These are phyloP conservation scores for Podaxis rugospora DNA, from an alignment of 768 basidiomycete species.

Conservation along the genomic window DNA sequence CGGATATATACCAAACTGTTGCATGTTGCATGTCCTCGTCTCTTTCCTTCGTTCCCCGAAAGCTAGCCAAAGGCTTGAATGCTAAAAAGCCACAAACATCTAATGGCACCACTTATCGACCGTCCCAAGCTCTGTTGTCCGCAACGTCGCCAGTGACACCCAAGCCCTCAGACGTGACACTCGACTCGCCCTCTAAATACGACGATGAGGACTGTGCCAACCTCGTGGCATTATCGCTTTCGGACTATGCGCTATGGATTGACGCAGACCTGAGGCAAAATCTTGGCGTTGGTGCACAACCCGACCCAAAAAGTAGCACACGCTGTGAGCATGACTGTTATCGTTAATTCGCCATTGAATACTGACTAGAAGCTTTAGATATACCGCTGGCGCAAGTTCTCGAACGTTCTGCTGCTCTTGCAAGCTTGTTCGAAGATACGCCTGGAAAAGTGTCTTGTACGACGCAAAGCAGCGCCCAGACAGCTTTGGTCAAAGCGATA, in stretches of 20 bases:
- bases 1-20: background rate
- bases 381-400: slow-evolving; percentile 56
- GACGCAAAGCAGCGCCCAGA: slow-evolving; percentile 27
- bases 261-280: slow-evolving; percentile 50
- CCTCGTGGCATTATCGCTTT: slow-evolving; percentile 58
- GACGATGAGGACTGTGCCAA: slow-evolving; percentile 36
- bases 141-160: background rate
- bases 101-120: slow-evolving; percentile 11
- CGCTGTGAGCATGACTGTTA: slow-evolving; percentile 40
- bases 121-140: slow-evolving; percentile 4
- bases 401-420: slow-evolving; percentile 30
- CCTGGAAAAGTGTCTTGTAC: slow-evolving; percentile 10
- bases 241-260: slow-evolving; percentile 65
- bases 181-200: slow-evolving; percentile 3
- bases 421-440: slow-evolving; percentile 20
- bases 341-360: background rate
- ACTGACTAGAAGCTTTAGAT: slow-evolving; percentile 30
- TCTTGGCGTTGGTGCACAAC: slow-evolving; percentile 33
- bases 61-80: slow-evolving; percentile 19
- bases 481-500: slow-evolving; percentile 51
- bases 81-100: background rate
- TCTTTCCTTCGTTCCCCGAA: slow-evolving; percentile 23
- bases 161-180: background rate
- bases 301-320: slow-evolving; percentile 2
- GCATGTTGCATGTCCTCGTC: slow-evolving; percentile 17